Evolutionary conservation across 495 filamentous ascomycete genomes (phyloP), one percentile per base, ranked within the genome.

Genomic region (Cairneyella variabilis): DNA sequence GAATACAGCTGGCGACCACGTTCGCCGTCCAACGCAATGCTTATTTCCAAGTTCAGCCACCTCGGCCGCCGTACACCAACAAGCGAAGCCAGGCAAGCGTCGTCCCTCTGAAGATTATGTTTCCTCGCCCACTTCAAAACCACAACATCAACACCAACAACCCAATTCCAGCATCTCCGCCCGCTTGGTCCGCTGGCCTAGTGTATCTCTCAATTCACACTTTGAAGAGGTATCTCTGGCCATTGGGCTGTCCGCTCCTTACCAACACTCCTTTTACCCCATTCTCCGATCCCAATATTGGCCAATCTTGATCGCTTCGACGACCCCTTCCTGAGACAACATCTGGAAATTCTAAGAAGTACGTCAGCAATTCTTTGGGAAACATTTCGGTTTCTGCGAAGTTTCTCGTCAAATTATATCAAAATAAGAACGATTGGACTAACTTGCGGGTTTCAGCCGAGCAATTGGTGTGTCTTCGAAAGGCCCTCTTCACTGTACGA

Each of bases 201-300:
- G 32, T 32, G 36, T 41, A 30, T 28, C 16, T 41, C 39, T 51
- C 48, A 20, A 39, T 6, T 32, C 20, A 43, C 42, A 32, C 25
- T 16, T 42, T 51, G 30, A 42, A 17, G 37, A 44, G 37, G 44
- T 56, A 14, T 49, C 30, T 26, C 49, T 37, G 47, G 37, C 53
- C 40, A 52, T 47, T 25, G 57, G 44, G 41, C 53, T 36, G 57
- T 60, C 57, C 57, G 25, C 34, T 60, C 57, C 38, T 56, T 60
- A 40, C 30, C 47, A 22, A 51, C 48, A 38, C 47, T 51, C 52
- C 47, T 52, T 51, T 53, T 14, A 17, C 16, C 27, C 6, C 34
- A 16, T 14, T 2, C 36, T 17, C 25, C 43, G 22, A 28, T 7
- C 22, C 28, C 23, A n/a, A 42, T 22, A 14, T 26, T 44, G 7